phyloP scores from a whole-genome alignment of 345 rosid genomes.

The Anacardium occidentale region DNA sequence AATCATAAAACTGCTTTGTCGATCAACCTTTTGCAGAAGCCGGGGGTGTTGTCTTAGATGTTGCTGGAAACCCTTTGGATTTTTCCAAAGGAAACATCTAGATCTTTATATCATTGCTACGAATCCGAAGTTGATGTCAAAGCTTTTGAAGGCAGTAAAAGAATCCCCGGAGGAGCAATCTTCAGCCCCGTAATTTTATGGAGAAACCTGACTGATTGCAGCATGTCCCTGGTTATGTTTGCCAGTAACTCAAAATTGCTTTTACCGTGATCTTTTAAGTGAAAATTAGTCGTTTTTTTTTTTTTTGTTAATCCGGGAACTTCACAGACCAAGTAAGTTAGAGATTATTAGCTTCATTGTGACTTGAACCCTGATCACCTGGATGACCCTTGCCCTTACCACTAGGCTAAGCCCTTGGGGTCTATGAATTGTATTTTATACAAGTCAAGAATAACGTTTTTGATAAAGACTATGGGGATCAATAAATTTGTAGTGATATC shows the following conservation, averaged over 20 bases:
- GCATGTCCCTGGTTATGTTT: neutral
- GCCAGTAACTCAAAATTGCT: neutral
- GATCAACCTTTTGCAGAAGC: constrained; percentile 62
- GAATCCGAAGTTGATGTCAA: constrained; percentile 82
- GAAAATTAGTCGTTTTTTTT: too few species aligned
- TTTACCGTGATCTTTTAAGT: neutral
- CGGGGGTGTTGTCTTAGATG: constrained; percentile 73
- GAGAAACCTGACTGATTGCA: neutral
- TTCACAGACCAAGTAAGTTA: too few species aligned
- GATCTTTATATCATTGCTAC: constrained; percentile 73
- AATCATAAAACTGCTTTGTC: neutral
- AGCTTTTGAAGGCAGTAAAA: constrained; percentile 67
- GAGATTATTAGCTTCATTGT: too few species aligned
- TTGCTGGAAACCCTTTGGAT: constrained; percentile 71
- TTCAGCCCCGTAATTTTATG: constrained; percentile 50
- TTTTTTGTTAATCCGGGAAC: too few species aligned
- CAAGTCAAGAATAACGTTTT: neutral
- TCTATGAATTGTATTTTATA: neutral
- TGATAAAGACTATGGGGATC: neutral
- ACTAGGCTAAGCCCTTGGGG: too few species aligned
- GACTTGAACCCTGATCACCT: too few species aligned
- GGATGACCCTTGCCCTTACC: too few species aligned
- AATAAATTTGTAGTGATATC: too few species aligned
- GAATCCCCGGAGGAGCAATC: constrained; percentile 66
- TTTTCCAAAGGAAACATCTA: constrained; percentile 77